A percentile compares a stretch with the other conserved stretches of the same genome.
phyloP scores from a whole-genome alignment of 169 alveolate genomes.

The Plasmodium knowlesi region DNA sequence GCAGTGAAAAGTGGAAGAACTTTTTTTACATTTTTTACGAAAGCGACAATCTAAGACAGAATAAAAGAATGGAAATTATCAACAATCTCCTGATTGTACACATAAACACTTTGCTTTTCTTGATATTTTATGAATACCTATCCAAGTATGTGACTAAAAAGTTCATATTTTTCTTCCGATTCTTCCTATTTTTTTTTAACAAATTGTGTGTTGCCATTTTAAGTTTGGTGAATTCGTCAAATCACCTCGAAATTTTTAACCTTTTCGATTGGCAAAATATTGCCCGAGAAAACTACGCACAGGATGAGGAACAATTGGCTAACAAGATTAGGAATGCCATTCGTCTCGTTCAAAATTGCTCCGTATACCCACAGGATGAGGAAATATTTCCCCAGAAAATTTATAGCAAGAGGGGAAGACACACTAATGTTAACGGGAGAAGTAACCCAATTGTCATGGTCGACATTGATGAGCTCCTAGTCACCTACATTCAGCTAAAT shows the following conservation, averaged over 20 bases:
- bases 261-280: conserved; percentile 12
- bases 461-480: conserved; percentile 70
- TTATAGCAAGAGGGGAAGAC: background rate
- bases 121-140: conserved; percentile 50
- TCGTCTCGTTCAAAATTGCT: background rate
- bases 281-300: background rate
- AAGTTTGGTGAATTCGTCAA: conserved; percentile 10
- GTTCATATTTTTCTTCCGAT: conserved; percentile 40
- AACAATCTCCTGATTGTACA: conserved; percentile 44
- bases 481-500: conserved; percentile 63
- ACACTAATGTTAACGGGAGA: background rate
- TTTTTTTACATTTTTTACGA: conserved; percentile 19
- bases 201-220: conserved; percentile 59
- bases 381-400: background rate
- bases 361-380: background rate
- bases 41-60: background rate
- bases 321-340: conserved; percentile 8
- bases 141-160: conserved; percentile 53
- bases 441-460: conserved; percentile 27
- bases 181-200: conserved; percentile 33
- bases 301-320: background rate
- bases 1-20: conserved; percentile 20
- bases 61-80: conserved; percentile 12
- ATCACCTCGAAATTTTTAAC: conserved; percentile 57
- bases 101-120: conserved; percentile 53